phyloP scores from a whole-genome alignment of 139 green algal genomes.

The Picochlorum sp. region DNA sequence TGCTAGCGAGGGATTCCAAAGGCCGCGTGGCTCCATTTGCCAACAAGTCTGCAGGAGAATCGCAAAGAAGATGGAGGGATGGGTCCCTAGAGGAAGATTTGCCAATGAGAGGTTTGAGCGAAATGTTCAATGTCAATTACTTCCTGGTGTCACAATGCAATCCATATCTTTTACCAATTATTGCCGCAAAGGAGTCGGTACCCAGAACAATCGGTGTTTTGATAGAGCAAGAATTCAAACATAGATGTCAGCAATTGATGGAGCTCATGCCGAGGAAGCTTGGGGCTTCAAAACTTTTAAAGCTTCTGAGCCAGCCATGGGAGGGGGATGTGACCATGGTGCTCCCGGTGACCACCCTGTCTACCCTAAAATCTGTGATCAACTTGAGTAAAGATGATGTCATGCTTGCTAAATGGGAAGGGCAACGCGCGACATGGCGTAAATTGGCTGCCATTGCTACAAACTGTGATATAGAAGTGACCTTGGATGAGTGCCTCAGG shows the following conservation, averaged over 20 bases:
- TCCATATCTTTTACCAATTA: conserved; percentile 19
- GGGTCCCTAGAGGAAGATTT: conserved; percentile 71
- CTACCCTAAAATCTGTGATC: conserved; percentile 58
- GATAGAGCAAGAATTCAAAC: conserved; percentile 22
- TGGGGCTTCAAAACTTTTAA: conserved; percentile 18
- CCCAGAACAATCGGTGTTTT: conserved; percentile 8
- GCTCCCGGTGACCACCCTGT: conserved; percentile 47
- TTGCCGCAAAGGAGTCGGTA: conserved; percentile 1
- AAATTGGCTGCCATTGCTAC: conserved; percentile 71
- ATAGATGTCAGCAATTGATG: conserved; percentile 32
- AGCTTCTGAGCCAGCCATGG: conserved; percentile 47
- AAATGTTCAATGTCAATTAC: conserved; percentile 90
- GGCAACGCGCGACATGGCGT: conserved; percentile 67
- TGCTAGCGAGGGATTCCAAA: conserved; percentile 38
- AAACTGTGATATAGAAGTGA: conserved; percentile 76
- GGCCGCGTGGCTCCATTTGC: conserved; percentile 20
- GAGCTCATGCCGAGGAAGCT: conserved; percentile 17
- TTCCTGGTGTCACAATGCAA: conserved; percentile 58
- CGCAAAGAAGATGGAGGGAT: conserved; percentile 57
- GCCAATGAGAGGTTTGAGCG: conserved; percentile 64
- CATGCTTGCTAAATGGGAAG: conserved; percentile 20
- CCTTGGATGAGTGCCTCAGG: conserved; percentile 53
- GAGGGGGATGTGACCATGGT: conserved; percentile 81
- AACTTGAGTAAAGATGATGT: conserved; percentile 53
- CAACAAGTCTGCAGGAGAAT: conserved; percentile 15